Evolutionary conservation across 495 filamentous ascomycete species (phyloP), one percentile per base, ranked within the genome.

Genomic region (Aspergillus kassunensis): DNA sequence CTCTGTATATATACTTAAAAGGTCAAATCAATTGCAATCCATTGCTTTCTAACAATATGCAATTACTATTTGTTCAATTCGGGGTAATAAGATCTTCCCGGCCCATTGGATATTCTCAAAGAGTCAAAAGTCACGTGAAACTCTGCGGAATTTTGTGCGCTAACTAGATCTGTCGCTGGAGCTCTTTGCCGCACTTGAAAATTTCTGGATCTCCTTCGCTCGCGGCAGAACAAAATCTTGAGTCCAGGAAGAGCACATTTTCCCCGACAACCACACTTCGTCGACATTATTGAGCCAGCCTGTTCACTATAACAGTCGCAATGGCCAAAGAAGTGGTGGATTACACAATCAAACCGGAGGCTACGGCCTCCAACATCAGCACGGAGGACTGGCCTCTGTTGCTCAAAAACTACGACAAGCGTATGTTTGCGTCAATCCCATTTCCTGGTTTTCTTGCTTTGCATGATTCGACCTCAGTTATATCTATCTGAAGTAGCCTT

Each of bases 361-460:
- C 81, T 59, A 73, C 77, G 51, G 79, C 81, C 54, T 87, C 89
- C 37, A 71, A 77, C 34, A 72, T 90, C 53, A 83, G 90, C 68
- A 89, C 86, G 57, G 88, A 84, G 70, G 72, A 82, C 53, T 95
- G 90, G 89, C 90, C 91, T 55, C 76, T 95, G 66, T 78, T 98
- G 49, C 78, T 98, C 53, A 96, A 95, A 76, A 90, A 96, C 71
- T 97, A 91, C 66, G 82, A 86, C 66, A 86, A 90, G 60, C 74
- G 85, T 87, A 76, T 37, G 84, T 72, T 51, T 27, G 15, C 50
- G 19, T 37, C 16, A 36, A 51, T 34, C 31, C 45, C 36, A 2
- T 35, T 49, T 4, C n/a, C 42, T 19, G n/a, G 42, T 48, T n/a
- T 30, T 20, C 11, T 34, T 31, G 15, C 13, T 10, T 24, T 37